These are phyloP conservation scores for Colletotrichum sp. DNA, from an alignment of 2,329 filamentous ascomycete species.

Conservation along the genomic window DNA sequence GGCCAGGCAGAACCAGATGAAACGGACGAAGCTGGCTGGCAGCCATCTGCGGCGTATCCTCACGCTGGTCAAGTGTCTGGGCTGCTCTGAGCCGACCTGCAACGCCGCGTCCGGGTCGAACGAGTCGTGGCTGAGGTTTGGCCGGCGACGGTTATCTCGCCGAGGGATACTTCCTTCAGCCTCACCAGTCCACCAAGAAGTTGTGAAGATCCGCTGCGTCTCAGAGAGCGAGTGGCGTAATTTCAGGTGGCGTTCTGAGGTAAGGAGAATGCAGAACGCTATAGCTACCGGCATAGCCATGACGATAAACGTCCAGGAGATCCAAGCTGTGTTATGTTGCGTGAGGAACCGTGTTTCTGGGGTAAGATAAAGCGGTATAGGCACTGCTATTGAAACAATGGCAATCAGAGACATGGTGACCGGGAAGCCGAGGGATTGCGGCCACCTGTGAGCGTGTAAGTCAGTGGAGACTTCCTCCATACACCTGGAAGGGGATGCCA, in stretches of 20 bases:
- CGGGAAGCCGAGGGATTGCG: slow-evolving; percentile 66
- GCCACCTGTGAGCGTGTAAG: slow-evolving; percentile 52
- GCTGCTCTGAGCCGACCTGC: slow-evolving; percentile 19
- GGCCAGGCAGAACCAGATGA: slow-evolving; percentile 73
- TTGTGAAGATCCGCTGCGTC: slow-evolving; percentile 71
- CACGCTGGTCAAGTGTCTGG: slow-evolving; percentile 30
- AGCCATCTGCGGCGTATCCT: slow-evolving; percentile 60
- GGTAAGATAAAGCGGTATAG: slow-evolving; percentile 64
- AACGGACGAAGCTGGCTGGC: slow-evolving; percentile 70
- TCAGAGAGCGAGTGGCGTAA: slow-evolving; percentile 67
- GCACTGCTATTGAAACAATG: slow-evolving; percentile 61
- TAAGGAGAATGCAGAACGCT: slow-evolving; percentile 67
- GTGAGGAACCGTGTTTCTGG: slow-evolving; percentile 59
- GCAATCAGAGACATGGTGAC: slow-evolving; percentile 68
- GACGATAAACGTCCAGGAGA: slow-evolving; percentile 72
- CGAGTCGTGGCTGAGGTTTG: slow-evolving; percentile 36
- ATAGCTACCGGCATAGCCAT: slow-evolving; percentile 74
- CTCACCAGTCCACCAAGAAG: slow-evolving; percentile 70
- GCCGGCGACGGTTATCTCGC: slow-evolving; percentile 46
- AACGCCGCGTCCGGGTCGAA: slow-evolving; percentile 41
- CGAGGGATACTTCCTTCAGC: slow-evolving; percentile 47
- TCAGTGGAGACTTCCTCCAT: background rate
- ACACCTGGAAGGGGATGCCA: background rate
- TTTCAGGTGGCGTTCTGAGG: slow-evolving; percentile 67
- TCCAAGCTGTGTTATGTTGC: slow-evolving; percentile 70